These are phyloP conservation scores for Austroboletus olivaceoglutinosus DNA, from an alignment of 1,284 basidiomycete genomes.

Conservation along the genomic window DNA sequence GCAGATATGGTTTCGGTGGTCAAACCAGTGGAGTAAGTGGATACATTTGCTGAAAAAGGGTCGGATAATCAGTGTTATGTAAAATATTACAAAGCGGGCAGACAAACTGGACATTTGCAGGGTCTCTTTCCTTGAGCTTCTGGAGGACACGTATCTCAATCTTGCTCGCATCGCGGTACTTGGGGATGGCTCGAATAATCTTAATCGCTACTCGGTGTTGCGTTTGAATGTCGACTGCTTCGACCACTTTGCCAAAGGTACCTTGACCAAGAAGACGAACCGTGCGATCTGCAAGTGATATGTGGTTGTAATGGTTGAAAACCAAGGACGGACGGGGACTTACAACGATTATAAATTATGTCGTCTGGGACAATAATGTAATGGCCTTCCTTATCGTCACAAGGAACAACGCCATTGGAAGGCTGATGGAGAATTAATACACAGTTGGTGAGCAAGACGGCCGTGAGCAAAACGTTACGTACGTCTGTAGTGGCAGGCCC, in stretches of 20 bases:
- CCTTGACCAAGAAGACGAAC: conserved; percentile 92
- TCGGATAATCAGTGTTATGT: conserved; percentile 10
- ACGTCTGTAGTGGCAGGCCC: conserved; percentile 63
- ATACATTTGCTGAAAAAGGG: conserved; percentile 82
- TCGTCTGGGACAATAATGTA: conserved; percentile 91
- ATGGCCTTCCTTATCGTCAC: conserved; percentile 94
- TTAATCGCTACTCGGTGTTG: conserved; percentile 92
- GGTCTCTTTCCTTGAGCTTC: conserved; percentile 88
- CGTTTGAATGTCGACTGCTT: conserved; percentile 81
- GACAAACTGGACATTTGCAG: conserved; percentile 83
- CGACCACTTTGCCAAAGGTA: conserved; percentile 98
- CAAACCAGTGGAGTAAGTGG: conserved; percentile 92
- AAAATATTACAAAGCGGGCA: conserved; percentile 8
- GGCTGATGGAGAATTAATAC: conserved; percentile 40
- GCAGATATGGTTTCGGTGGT: conserved; percentile 97
- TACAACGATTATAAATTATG: conserved; percentile 81
- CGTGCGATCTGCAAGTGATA: conserved; percentile 70
- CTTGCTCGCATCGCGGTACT: conserved; percentile 98
- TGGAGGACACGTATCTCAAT: conserved; percentile 97
- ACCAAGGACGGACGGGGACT: conserved; percentile 28
- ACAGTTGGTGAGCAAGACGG: conserved; percentile 22
- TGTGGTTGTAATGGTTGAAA: conserved; percentile 19
- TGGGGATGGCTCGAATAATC: conserved; percentile 95
- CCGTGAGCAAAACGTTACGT: conserved; percentile 32
- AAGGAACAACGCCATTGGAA: conserved; percentile 61